Percentiles rank a stretch among this genome's conserved stretches.
phyloP scores from a whole-genome alignment of 768 basidiomycete genomes.

The Leccinum subtestaceum region DNA sequence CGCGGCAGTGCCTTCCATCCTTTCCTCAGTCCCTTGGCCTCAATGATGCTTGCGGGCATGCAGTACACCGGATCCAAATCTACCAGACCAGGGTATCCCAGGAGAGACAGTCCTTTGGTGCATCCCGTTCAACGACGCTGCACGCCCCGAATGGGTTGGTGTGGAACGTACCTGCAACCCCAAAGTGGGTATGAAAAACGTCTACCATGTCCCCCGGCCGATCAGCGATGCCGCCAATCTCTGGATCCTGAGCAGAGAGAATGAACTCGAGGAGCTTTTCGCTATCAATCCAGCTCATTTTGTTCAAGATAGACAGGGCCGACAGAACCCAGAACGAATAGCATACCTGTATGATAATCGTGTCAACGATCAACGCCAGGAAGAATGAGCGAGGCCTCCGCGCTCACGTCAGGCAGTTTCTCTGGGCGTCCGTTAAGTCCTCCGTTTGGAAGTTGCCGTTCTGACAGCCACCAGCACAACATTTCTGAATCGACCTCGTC shows the following conservation, averaged over 20 bases:
- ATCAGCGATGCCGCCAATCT: slow-evolving; percentile 92
- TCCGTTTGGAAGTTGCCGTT: slow-evolving; percentile 89
- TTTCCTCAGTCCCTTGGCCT: slow-evolving; percentile 65
- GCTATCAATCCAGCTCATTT: slow-evolving; percentile 83
- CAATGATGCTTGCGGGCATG: slow-evolving; percentile 82
- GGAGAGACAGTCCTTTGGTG: slow-evolving; percentile 68
- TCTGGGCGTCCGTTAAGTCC: slow-evolving; percentile 97
- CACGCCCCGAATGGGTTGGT: background rate
- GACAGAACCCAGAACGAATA: slow-evolving; percentile 98
- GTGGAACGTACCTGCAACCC: slow-evolving; percentile 64
- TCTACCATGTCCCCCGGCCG: slow-evolving; percentile 91
- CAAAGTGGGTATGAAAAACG: slow-evolving; percentile 96
- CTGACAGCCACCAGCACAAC: slow-evolving; percentile 90
- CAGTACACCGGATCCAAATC: slow-evolving; percentile 95
- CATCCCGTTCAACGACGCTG: background rate
- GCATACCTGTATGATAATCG: slow-evolving; percentile 50
- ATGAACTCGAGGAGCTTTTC: slow-evolving; percentile 80
- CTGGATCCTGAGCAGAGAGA: slow-evolving; percentile 84
- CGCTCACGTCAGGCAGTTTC: slow-evolving; percentile 89
- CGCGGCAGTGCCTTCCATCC: slow-evolving; percentile 34
- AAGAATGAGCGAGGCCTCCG: background rate
- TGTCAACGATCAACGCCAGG: background rate
- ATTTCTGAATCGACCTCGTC: slow-evolving; percentile 79
- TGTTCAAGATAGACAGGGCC: slow-evolving; percentile 77
- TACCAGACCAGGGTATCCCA: slow-evolving; percentile 80